A percentile compares a stretch with the other conserved stretches of the same genome.
Evolutionary conservation across 2,329 filamentous ascomycete species (phyloP).

Genomic region (Botrytis fabae): DNA sequence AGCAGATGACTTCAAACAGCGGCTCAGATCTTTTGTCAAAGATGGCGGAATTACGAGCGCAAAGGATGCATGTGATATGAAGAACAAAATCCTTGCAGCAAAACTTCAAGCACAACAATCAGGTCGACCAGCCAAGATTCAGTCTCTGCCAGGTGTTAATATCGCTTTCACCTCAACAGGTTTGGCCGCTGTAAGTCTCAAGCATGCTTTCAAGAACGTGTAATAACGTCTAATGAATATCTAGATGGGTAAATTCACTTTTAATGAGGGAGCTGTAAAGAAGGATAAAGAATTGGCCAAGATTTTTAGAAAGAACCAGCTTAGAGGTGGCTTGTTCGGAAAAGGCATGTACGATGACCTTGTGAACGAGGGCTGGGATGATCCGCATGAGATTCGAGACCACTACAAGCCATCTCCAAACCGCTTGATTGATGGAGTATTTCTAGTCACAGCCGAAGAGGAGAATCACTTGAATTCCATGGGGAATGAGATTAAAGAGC

Average conservation of each 20-base stretch:
- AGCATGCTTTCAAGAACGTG: neutral
- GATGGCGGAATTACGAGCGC: constrained; percentile 1
- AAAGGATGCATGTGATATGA: constrained; percentile 11
- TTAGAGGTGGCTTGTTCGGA: constrained; percentile 3
- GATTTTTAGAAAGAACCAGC: neutral
- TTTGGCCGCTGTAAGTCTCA: constrained; percentile 4
- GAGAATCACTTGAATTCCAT: neutral
- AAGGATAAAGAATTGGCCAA: neutral
- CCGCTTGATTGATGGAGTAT: constrained; percentile 7
- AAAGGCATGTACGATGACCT: constrained; percentile 16
- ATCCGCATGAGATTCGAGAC: constrained; percentile 12
- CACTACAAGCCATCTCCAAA: neutral
- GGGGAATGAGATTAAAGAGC: neutral
- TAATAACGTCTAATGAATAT: neutral
- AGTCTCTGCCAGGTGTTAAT: constrained; percentile 10
- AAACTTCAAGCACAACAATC: neutral
- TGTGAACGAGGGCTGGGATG: constrained; percentile 4
- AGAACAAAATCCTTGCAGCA: neutral
- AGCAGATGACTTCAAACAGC: constrained; percentile 6
- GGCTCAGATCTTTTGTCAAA: neutral
- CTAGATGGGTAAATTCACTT: constrained; percentile 2
- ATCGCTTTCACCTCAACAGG: neutral
- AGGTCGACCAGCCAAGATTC: neutral
- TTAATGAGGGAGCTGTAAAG: neutral
- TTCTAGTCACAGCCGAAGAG: neutral